A percentile compares a stretch with the other conserved stretches of the same genome.
These are phyloP conservation scores for Oropetium thomaeum DNA, from an alignment of 176 grass and related monocot genomes.

Conservation along the genomic window DNA sequence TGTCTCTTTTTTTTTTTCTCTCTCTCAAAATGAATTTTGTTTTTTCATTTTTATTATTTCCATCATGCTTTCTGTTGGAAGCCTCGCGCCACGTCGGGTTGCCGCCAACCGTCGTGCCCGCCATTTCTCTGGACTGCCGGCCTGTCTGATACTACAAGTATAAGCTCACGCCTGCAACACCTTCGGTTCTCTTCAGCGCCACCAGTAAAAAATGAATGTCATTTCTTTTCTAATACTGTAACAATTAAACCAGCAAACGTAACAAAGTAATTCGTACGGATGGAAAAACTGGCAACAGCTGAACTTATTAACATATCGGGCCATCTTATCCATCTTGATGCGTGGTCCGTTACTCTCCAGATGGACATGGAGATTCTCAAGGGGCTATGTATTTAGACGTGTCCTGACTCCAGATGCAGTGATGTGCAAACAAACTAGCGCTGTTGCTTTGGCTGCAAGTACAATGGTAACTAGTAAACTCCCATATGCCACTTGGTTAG, in stretches of 20 bases:
- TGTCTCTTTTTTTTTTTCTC: neutral
- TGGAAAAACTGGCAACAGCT: neutral
- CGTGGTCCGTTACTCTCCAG: neutral
- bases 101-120: constrained; percentile 36
- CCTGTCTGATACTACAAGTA: neutral
- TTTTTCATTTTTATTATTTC: neutral
- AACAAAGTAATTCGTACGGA: too few species aligned
- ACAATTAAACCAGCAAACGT: too few species aligned
- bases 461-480: neutral
- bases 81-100: constrained; percentile 22
- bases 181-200: neutral
- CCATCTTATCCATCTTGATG: neutral
- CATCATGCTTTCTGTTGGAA: neutral
- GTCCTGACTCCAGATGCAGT: neutral
- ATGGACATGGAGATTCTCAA: neutral
- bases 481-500: neutral
- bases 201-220: neutral
- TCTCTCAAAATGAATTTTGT: neutral
- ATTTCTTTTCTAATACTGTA: neutral
- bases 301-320: neutral
- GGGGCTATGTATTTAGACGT: neutral
- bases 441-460: neutral
- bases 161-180: neutral
- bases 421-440: neutral
- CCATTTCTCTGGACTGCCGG: neutral